Percentiles rank a stretch among this genome's conserved stretches.
phyloP scores from a whole-genome alignment of 148 eudicot species.

The Rhododendron vialii region DNA sequence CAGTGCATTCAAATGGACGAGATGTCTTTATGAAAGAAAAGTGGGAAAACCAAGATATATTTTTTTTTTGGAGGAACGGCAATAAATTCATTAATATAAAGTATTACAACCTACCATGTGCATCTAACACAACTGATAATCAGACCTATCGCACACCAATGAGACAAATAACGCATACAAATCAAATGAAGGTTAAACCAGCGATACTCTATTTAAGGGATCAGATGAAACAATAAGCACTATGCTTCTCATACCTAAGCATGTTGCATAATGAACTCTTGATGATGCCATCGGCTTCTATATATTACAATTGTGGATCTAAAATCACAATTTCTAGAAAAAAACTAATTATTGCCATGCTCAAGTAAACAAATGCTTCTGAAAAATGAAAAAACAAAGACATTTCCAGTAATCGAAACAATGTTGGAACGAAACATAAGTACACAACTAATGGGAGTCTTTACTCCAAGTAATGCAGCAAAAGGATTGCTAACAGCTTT shows the following conservation, averaged over 20 bases:
- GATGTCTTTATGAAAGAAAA: neutral
- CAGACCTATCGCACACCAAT: too few species aligned
- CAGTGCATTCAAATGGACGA: neutral
- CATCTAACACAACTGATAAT: too few species aligned
- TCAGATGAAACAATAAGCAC: neutral
- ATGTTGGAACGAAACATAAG: neutral
- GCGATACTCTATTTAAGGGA: neutral
- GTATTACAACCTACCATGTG: too few species aligned
- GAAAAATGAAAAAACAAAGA: neutral
- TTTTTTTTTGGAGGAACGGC: too few species aligned
- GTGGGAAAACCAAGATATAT: neutral
- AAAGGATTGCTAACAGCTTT: constrained; percentile 5
- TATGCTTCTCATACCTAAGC: neutral
- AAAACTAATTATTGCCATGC: neutral
- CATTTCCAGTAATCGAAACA: constrained; percentile 5
- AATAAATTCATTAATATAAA: neutral
- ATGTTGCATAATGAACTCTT: neutral
- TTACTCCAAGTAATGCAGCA: constrained; percentile 1
- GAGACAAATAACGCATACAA: too few species aligned
- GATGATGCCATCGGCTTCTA: neutral
- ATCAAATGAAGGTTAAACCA: too few species aligned
- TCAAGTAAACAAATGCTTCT: neutral
- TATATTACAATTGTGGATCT: neutral
- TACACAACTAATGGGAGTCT: constrained; percentile 1
- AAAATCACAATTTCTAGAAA: neutral